Conservation (phyloP, 208 protist genomes). For the Leishmania arabica region DNA sequence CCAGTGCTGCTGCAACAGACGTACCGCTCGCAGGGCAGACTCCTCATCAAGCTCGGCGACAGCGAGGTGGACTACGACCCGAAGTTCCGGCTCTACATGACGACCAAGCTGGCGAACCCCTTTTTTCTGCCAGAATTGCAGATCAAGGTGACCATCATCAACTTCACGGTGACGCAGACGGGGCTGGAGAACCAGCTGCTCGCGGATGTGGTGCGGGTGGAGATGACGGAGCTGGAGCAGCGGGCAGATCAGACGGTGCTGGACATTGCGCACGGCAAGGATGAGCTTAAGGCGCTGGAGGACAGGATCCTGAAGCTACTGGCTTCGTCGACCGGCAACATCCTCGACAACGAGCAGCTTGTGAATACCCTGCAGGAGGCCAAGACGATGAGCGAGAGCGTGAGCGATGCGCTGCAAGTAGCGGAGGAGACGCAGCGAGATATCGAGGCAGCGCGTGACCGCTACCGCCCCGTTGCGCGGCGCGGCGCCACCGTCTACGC, state of each 20-base stretch:
- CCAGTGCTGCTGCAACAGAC: conserved; percentile 95
- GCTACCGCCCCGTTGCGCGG: conserved; percentile 93
- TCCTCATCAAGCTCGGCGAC: conserved; percentile 95
- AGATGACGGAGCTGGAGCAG: conserved; percentile 93
- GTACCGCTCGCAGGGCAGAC: conserved; percentile 87
- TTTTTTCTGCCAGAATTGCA: conserved; percentile 96
- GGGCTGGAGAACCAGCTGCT: conserved; percentile 95
- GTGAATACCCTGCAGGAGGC: conserved; percentile 94
- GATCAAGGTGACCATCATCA: conserved; percentile 94
- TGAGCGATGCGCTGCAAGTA: conserved; percentile 89
- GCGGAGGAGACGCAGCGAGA: conserved; percentile 94
- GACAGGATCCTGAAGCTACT: conserved; percentile 95
- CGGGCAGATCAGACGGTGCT: conserved; percentile 92
- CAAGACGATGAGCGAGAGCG: conserved; percentile 92
- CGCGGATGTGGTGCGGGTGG: conserved; percentile 90
- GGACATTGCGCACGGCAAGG: conserved; percentile 95
- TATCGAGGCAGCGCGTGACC: conserved; percentile 92
- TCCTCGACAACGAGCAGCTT: conserved; percentile 96
- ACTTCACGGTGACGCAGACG: conserved; percentile 95
- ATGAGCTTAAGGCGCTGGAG: conserved; percentile 94
- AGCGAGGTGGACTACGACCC: conserved; percentile 95
- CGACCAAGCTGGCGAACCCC: conserved; percentile 95
- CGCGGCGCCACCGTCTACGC: conserved; percentile 96
- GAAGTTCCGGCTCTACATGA: conserved; percentile 96
- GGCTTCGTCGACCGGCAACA: conserved; percentile 93